Base-by-base conservation (phyloP, 1,284 basidiomycete genomes). In the Malassezia sp. region DNA sequence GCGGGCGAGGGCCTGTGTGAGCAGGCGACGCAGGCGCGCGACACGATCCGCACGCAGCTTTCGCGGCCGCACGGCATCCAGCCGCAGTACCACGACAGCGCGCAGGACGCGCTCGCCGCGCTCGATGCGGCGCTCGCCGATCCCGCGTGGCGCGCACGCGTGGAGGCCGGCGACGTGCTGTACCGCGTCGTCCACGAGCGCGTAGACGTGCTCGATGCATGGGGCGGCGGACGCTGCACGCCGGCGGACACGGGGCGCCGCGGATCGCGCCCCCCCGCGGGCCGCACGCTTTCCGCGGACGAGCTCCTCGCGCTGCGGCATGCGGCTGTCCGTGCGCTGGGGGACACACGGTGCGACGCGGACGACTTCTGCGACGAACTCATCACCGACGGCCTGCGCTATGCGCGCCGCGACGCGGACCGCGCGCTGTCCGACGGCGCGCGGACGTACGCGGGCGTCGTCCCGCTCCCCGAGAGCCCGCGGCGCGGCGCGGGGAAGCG, bases 361-460 rank as follows among this genome's bases (percentile, higher is more conserved):
- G 41, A 46, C n/a, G 43, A 38, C 2, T 2, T 49, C 3, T 27
- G 8, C 7, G 54, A 56, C 3, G 47, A 55, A 15, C 38, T 56
- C 12, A 29, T 55, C 28, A 51, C 38, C 3, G 21, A 34, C 15
- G 47, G 47, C 12, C 18, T 21, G 17, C 47, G 30, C 8, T 38
- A 26, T 36, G 12, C 9, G 5, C 45, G 29, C 8, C 38, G 33
- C 10, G 29, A 48, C 10, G 23, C 23, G 6, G 12, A 20, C 9
- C 4, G n/a, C n/a, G n/a, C n/a, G n/a, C n/a, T n/a, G n/a, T n/a
- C n/a, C n/a, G n/a, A n/a, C n/a, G n/a, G n/a, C n/a, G n/a, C n/a
- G n/a, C n/a, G n/a, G n/a, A n/a, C n/a, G n/a, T n/a, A n/a, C n/a
- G n/a, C n/a, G n/a, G n/a, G n/a, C n/a, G n/a, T n/a, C n/a, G n/a